Conservation (phyloP, 345 rosid genomes). For the Euclidium syriacum region DNA sequence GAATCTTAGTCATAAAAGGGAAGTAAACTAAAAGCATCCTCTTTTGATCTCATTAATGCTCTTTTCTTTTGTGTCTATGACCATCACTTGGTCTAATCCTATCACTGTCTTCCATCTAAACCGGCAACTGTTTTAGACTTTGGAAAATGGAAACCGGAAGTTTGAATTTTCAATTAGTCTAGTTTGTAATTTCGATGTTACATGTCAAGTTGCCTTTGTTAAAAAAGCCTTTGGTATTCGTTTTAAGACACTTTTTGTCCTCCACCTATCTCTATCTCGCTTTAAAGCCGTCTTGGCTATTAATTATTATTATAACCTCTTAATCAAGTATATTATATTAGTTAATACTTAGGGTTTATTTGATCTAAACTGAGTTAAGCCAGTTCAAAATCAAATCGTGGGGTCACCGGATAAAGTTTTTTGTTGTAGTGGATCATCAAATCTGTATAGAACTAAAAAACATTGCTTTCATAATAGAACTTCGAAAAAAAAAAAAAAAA, state of each 20-base stretch:
- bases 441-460: too few relatives aligned
- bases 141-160: background rate
- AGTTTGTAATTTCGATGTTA: background rate
- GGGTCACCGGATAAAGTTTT: too few relatives aligned
- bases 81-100: constrained; percentile 2
- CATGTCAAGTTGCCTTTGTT: background rate
- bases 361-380: background rate
- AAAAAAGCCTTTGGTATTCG: background rate
- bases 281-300: background rate
- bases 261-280: background rate
- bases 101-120: constrained; percentile 12
- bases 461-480: background rate
- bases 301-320: background rate
- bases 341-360: background rate
- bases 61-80: background rate
- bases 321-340: background rate
- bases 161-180: background rate
- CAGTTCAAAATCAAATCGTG: background rate
- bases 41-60: background rate
- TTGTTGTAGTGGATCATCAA: too few relatives aligned
- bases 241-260: background rate
- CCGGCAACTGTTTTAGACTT: background rate
- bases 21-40: background rate
- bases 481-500: background rate
- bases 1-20: background rate